Evolutionary conservation across 1,139 yeast species (phyloP), one percentile per base, ranked within the genome.

Genomic region (Yamadazyma sp.): DNA sequence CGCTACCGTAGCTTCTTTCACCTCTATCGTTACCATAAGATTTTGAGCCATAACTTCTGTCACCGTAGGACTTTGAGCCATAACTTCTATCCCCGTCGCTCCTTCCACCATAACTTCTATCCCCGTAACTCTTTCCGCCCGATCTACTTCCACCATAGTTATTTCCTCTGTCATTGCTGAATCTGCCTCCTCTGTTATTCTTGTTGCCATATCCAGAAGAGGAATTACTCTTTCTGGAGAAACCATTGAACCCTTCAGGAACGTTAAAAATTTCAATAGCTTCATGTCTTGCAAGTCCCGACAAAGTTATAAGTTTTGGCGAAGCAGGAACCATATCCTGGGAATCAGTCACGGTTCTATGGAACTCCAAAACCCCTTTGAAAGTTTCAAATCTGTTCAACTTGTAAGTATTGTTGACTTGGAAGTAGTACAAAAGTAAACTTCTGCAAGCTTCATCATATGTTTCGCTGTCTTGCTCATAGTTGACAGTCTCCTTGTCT

Each of bases 371-470:
- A 13, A 47, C 38, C 7, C 43, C 48, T 14, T 33, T 29, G n/a
- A 39, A 38, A 23, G 44, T 24, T 11, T 39, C 26, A 8, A 29
- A 22, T 13, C 38, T 32, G 35, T 46, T 39, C 18, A 70, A 46
- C 37, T 61, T 56, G 47, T 64, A 67, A 6, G 50, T 42, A 17
- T 55, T 44, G 14, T 53, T 40, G 13, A 64, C 55, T 45, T 63
- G 66, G 28, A 54, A 33, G 45, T 64, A 67, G 26, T 66, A 64
- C 32, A 70, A 51, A 38, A 61, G 50, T n/a, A 70, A 56, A 33
- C 54, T 53, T 25, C 62, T 45, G 32, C 52, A 48, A 6, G 53
- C 54, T 27, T 49, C 54, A 15, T 50, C 41, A 12, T 17, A 41
- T n/a, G 31, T 18, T n/a, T 38, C 41, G 20, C 40, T 43, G 28